These are phyloP conservation scores for Crithidia fasciculata DNA, from an alignment of 208 protist genomes.

Conservation along the genomic window DNA sequence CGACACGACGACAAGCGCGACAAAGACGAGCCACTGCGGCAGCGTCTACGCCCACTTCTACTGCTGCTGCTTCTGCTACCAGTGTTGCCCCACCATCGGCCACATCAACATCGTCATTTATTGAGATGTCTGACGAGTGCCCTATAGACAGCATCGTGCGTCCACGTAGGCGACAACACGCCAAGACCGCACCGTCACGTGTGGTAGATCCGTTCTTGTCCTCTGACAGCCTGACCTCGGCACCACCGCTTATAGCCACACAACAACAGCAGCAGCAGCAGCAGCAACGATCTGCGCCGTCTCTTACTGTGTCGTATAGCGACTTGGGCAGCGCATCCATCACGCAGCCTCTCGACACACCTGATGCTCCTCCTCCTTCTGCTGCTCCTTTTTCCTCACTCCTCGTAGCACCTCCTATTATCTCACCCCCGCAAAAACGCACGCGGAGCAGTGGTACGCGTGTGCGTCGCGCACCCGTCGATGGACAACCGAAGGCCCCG, in stretches of 20 bases:
- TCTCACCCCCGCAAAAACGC: too few species aligned
- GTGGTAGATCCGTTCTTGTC: constrained; percentile 6
- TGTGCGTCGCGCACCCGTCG: too few species aligned
- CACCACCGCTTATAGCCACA: neutral
- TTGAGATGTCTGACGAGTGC: too few species aligned
- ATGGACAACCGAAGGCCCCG: too few species aligned
- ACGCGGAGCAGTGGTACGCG: too few species aligned
- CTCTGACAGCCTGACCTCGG: neutral
- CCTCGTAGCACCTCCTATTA: neutral
- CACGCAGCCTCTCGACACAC: constrained; percentile 12
- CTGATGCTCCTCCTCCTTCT: neutral
- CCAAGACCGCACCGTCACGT: too few species aligned
- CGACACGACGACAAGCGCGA: constrained; percentile 18
- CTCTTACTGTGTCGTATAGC: neutral
- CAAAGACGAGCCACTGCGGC: neutral
- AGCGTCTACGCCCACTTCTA: neutral
- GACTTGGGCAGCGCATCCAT: neutral
- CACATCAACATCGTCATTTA: neutral
- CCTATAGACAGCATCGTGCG: too few species aligned
- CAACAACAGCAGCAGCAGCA: neutral
- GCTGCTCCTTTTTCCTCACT: too few species aligned
- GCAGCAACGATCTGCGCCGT: neutral
- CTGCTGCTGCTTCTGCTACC: too few species aligned
- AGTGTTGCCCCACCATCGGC: too few species aligned
- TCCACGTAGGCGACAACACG: too few species aligned